Conservation (phyloP, 805 yeast genomes). For the Cyberlindnera mycetangii region DNA sequence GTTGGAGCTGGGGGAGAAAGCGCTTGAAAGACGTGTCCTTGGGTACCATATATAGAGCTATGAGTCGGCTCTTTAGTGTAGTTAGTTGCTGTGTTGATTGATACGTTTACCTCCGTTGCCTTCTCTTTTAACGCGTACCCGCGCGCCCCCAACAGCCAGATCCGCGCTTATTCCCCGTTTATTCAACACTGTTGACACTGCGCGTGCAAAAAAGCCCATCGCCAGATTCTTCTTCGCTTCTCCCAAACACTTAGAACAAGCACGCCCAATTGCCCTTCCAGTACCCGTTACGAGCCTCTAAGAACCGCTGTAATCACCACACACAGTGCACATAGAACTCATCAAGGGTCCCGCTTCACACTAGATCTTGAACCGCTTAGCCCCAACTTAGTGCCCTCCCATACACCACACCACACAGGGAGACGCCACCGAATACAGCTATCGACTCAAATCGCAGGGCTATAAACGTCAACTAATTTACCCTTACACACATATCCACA, state of each 20-base stretch:
- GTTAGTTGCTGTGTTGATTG: neutral
- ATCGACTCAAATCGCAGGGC: neutral
- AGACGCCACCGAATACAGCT: neutral
- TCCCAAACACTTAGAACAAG: neutral
- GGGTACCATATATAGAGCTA: neutral
- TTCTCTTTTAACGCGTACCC: too few relatives aligned
- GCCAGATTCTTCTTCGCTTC: slow-evolving; percentile 10
- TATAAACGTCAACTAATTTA: neutral
- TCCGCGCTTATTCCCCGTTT: neutral
- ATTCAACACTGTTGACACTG: slow-evolving; percentile 11
- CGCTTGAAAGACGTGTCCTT: neutral
- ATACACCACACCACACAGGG: slow-evolving; percentile 6
- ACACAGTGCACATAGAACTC: neutral
- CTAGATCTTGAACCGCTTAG: neutral
- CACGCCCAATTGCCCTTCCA: slow-evolving; percentile 7
- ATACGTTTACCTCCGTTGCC: too few relatives aligned
- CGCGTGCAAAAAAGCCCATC: slow-evolving; percentile 11
- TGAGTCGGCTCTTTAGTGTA: neutral
- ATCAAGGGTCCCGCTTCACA: slow-evolving; percentile 1
- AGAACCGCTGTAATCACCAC: neutral
- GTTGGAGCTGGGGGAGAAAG: neutral
- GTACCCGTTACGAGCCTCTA: neutral
- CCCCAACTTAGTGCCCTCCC: neutral
- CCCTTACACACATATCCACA: neutral
- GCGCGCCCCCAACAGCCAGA: neutral